Evolutionary conservation across 2,329 filamentous ascomycete genomes (phyloP).

Genomic region (Nemania diffusa): DNA sequence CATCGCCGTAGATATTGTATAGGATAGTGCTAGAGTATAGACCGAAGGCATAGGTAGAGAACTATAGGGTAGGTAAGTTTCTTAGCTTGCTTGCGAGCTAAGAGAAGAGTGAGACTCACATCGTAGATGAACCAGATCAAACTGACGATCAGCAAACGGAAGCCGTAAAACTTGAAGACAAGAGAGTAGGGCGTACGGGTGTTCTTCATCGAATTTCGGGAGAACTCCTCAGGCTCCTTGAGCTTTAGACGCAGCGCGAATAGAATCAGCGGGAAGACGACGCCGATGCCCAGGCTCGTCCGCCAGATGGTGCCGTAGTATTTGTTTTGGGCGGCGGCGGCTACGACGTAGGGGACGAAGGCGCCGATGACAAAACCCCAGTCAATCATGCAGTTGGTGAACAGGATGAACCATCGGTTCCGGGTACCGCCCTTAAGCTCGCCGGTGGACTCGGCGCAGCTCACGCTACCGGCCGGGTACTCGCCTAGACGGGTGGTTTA

Average conservation of each 20-base stretch:
- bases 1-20: constrained; percentile 67
- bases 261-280: constrained; percentile 79
- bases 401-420: constrained; percentile 92
- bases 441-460: constrained; percentile 83
- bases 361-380: constrained; percentile 83
- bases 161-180: constrained; percentile 75
- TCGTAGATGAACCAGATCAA: constrained; percentile 89
- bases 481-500: constrained; percentile 60
- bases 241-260: constrained; percentile 77
- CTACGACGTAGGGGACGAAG: constrained; percentile 74
- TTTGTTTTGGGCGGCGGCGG: constrained; percentile 65
- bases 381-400: constrained; percentile 90
- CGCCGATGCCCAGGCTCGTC: constrained; percentile 79
- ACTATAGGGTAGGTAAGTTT: constrained; percentile 54
- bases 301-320: constrained; percentile 84
- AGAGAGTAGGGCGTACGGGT: constrained; percentile 65
- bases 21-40: constrained; percentile 86
- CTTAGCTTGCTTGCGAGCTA: not conserved
- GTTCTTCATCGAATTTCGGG: constrained; percentile 72
- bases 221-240: constrained; percentile 82
- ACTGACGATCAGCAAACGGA: constrained; percentile 74
- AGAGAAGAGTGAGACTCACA: constrained; percentile 52
- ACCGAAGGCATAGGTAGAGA: constrained; percentile 84
- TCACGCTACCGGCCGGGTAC: constrained; percentile 85
- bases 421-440: constrained; percentile 82